Evolutionary conservation across 805 yeast species (phyloP).

Genomic region (Candida coleopterorum): DNA sequence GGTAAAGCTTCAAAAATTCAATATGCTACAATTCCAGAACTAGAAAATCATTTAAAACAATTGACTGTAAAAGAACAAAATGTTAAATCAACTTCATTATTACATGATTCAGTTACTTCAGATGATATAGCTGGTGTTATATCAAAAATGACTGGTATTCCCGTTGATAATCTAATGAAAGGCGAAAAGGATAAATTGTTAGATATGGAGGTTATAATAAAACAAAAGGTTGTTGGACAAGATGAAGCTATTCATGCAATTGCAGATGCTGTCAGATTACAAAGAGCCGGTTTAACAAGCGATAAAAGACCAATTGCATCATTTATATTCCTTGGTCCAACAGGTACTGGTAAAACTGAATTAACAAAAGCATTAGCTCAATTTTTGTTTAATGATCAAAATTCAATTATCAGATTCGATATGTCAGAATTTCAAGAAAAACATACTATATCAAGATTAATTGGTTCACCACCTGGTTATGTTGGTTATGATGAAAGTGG

Average conservation of each 20-base stretch:
- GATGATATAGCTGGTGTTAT: conserved; percentile 93
- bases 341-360: conserved; percentile 98
- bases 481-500: conserved; percentile 96
- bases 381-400: conserved; percentile 84
- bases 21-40: conserved; percentile 78
- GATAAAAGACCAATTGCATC: conserved; percentile 95
- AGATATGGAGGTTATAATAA: conserved; percentile 78
- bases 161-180: conserved; percentile 82
- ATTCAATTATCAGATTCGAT: conserved; percentile 85
- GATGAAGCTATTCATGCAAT: conserved; percentile 90
- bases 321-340: conserved; percentile 95
- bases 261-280: conserved; percentile 91
- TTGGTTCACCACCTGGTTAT: conserved; percentile 98
- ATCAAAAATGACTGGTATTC: conserved; percentile 93
- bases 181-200: conserved; percentile 91
- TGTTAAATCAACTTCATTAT: conserved; percentile 26
- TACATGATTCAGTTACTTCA: conserved; percentile 90
- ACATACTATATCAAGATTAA: conserved; percentile 82
- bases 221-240: conserved; percentile 85
- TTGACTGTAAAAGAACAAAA: conserved; percentile 32
- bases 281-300: conserved; percentile 93
- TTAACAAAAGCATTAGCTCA: conserved; percentile 89
- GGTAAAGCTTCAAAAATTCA: conserved; percentile 86
- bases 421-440: conserved; percentile 98
- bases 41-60: conserved; percentile 58